A percentile compares a stretch with the other conserved stretches of the same genome.
phyloP scores from a whole-genome alignment of 129 eudicot species.

The Heracleum sosnowskyi region DNA sequence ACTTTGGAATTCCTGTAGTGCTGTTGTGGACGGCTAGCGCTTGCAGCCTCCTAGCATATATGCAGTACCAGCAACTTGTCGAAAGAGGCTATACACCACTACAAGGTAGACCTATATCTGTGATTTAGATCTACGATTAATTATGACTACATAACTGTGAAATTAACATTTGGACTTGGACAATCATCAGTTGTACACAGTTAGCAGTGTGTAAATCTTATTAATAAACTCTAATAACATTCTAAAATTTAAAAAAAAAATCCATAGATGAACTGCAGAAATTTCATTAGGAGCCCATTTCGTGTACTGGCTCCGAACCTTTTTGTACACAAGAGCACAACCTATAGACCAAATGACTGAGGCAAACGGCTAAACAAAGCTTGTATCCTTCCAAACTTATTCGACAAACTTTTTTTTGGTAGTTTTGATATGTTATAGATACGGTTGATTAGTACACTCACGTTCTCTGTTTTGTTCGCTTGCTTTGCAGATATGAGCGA shows the following conservation, averaged over 20 bases:
- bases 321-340: background rate
- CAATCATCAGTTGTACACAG: background rate
- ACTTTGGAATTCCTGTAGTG: slow-evolving; percentile 35
- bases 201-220: background rate
- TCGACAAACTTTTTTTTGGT: background rate
- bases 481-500: slow-evolving; percentile 36
- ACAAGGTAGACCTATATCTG: slow-evolving; percentile 22
- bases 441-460: background rate
- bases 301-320: background rate
- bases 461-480: background rate
- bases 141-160: too few relatives aligned
- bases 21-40: slow-evolving; percentile 44
- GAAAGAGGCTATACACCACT: slow-evolving; percentile 29
- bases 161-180: background rate
- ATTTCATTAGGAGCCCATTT: too few relatives aligned
- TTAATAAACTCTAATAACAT: too few relatives aligned
- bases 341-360: background rate
- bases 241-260: too few relatives aligned
- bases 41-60: slow-evolving; percentile 27
- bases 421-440: background rate
- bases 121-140: background rate
- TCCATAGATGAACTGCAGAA: too few relatives aligned
- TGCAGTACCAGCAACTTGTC: slow-evolving; percentile 23
- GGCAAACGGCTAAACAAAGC: background rate
- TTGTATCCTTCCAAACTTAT: background rate